Percentiles rank a stretch among this genome's conserved stretches.
Conservation (phyloP, 169 alveolate genomes). For the Babesia bovis region DNA sequence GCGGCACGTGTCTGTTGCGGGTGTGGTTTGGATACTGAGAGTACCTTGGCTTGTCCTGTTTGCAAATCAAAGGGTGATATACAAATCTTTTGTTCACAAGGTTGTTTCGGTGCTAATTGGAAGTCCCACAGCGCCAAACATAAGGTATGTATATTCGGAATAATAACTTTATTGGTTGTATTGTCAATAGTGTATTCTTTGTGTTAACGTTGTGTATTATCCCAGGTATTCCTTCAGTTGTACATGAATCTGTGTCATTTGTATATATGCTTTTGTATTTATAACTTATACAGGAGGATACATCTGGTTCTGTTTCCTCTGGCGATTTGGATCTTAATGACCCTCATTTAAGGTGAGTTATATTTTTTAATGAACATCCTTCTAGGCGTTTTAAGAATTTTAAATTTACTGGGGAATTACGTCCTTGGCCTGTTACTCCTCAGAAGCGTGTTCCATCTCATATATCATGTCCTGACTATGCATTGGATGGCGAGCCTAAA, state of each 20-base stretch:
- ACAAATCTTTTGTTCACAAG: slow-evolving; percentile 92
- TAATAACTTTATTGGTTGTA: slow-evolving; percentile 20
- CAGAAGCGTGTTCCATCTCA: slow-evolving; percentile 90
- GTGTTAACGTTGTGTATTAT: no score
- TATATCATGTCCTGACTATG: slow-evolving; percentile 95
- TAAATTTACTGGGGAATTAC: slow-evolving; percentile 88
- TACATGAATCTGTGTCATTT: no score
- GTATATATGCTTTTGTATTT: no score
- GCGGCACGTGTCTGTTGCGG: slow-evolving; percentile 55
- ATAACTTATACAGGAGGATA: no score
- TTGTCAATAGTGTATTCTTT: slow-evolving; percentile 16
- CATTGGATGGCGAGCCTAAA: slow-evolving; percentile 88
- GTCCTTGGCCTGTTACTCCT: slow-evolving; percentile 91
- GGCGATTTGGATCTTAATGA: slow-evolving; percentile 2
- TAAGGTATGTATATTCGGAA: slow-evolving; percentile 68
- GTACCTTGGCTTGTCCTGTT: slow-evolving; percentile 75
- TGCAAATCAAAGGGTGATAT: slow-evolving; percentile 63
- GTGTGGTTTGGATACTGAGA: slow-evolving; percentile 53
- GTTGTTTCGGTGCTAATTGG: slow-evolving; percentile 92
- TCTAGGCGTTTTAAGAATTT: slow-evolving; percentile 75
- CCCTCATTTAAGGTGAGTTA: slow-evolving; percentile 30
- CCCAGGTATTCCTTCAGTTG: no score
- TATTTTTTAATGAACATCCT: slow-evolving; percentile 10
- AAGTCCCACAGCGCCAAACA: slow-evolving; percentile 87
- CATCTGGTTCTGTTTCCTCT: background rate